Evolutionary conservation across 1,139 yeast species (phyloP).

Genomic region (Yamadazyma mexicana): DNA sequence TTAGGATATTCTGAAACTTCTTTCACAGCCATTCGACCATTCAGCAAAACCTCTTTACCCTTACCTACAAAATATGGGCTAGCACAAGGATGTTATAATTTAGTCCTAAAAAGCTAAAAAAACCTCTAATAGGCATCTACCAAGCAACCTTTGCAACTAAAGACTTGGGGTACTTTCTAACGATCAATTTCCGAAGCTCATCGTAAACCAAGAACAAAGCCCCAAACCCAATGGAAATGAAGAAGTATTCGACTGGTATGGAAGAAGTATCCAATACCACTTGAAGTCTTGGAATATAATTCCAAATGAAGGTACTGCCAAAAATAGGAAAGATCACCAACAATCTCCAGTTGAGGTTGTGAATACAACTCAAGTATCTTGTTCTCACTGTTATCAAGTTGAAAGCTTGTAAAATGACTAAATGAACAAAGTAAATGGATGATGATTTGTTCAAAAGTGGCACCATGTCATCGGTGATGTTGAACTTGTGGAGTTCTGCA

Average conservation of each 20-base stretch:
- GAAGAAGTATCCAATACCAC: slow-evolving; percentile 33
- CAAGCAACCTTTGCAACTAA: slow-evolving; percentile 44
- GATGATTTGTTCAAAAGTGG: slow-evolving; percentile 36
- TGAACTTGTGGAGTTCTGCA: slow-evolving; percentile 32
- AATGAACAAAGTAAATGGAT: slow-evolving; percentile 48
- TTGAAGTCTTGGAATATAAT: slow-evolving; percentile 47
- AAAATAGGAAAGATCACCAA: slow-evolving; percentile 40
- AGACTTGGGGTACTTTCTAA: slow-evolving; percentile 38
- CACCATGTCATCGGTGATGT: slow-evolving; percentile 23
- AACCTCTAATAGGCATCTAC: no score
- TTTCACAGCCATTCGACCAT: no score
- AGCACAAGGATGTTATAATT: no score
- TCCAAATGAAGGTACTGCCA: slow-evolving; percentile 44
- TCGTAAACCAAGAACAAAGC: slow-evolving; percentile 37
- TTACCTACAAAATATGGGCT: no score
- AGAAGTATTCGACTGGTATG: slow-evolving; percentile 50
- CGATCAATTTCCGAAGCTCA: slow-evolving; percentile 41
- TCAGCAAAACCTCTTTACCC: no score
- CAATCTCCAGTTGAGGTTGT: slow-evolving; percentile 22
- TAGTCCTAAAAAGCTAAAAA: no score
- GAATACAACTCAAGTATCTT: slow-evolving; percentile 43
- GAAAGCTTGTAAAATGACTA: slow-evolving; percentile 52
- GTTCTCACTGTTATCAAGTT: slow-evolving; percentile 49
- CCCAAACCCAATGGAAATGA: slow-evolving; percentile 51
- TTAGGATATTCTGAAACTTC: no score